Conservation (phyloP, 176 grass and related monocot species). For the Oryza meridionalis region DNA sequence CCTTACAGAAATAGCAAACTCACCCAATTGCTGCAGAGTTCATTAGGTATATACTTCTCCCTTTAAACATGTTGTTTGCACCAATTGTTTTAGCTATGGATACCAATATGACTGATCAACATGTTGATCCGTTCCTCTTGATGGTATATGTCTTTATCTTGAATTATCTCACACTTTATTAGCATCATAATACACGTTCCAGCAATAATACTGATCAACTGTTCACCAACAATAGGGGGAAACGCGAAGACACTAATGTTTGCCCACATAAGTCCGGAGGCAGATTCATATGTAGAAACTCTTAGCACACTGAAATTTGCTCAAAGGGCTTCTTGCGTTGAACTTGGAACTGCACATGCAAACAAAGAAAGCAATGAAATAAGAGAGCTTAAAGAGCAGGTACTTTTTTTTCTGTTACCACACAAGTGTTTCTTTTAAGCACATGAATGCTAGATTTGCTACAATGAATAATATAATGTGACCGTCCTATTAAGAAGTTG, state of each 20-base stretch:
- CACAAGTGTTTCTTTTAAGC: background rate
- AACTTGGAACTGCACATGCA: constrained; percentile 71
- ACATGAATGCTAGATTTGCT: background rate
- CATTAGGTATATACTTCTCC: constrained; percentile 62
- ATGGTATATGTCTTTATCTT: constrained; percentile 30
- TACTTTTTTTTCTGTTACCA: constrained; percentile 36
- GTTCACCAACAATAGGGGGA: constrained; percentile 52
- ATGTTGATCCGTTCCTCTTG: constrained; percentile 17
- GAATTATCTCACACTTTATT: constrained; percentile 23
- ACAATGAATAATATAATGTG: constrained; percentile 5
- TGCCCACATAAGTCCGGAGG: constrained; percentile 81
- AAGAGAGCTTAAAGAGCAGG: constrained; percentile 88
- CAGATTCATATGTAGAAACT: constrained; percentile 72
- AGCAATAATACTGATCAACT: constrained; percentile 8
- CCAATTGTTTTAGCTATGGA: constrained; percentile 11
- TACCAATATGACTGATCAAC: constrained; percentile 27
- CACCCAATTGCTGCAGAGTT: constrained; percentile 83
- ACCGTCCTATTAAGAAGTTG: background rate
- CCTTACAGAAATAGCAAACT: constrained; percentile 97
- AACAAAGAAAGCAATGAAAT: constrained; percentile 92
- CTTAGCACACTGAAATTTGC: constrained; percentile 91
- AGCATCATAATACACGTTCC: constrained; percentile 25
- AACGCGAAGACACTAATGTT: constrained; percentile 86
- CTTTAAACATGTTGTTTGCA: constrained; percentile 20
- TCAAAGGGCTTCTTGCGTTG: constrained; percentile 80